Evolutionary conservation across 176 grass and related monocot genomes (phyloP), one percentile per base, ranked within the genome.

Genomic region (Triticum urartu): DNA sequence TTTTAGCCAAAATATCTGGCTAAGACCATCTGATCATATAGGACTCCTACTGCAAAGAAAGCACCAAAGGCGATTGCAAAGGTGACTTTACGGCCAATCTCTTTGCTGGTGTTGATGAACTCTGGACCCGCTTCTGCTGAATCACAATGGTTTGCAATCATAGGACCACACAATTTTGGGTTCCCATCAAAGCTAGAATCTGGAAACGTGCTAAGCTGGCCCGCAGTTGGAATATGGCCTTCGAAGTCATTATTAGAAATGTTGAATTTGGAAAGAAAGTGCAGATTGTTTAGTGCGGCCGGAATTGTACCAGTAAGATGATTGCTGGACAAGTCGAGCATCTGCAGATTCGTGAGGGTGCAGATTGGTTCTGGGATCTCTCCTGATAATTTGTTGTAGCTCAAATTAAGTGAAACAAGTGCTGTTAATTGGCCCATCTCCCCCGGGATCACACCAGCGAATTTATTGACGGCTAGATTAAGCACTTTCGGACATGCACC

Each of bases 141-240:
- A 54, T 2, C 2, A 7, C 68, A 81, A 14, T 12, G 40, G 18
- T 76, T 50, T 34, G 8, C 28, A 38, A 87, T 10, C 72, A 72
- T 13, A 79, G 17, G 13, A 0, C 85, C 80, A 83, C 85, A 91
- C 7, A 91, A 8, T 28, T 75, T 84, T 10, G 89, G 75, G 20
- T 91, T 88, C 5, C 89, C 85, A 18, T 84, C 85, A 21, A 80
- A 91, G 36, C 85, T 91, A 52, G 81, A 88, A 5, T 1, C 18
- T 11, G 50, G 56, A 72, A 91, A 91, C 6, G 75, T 88, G 21
- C 10, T 34, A 6, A 91, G 11, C 15, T 91, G 89, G 0, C 50
- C 79, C 65, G 7, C n/a, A 0, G 0, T 40, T 8, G 89, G 85
- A 73, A 91, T 38, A 14, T 59, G 38, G 5, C 89, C 89, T 66